Percentiles rank a stretch among this genome's conserved stretches.
Conservation (phyloP, 805 yeast genomes). For the Millerozyma miso region DNA sequence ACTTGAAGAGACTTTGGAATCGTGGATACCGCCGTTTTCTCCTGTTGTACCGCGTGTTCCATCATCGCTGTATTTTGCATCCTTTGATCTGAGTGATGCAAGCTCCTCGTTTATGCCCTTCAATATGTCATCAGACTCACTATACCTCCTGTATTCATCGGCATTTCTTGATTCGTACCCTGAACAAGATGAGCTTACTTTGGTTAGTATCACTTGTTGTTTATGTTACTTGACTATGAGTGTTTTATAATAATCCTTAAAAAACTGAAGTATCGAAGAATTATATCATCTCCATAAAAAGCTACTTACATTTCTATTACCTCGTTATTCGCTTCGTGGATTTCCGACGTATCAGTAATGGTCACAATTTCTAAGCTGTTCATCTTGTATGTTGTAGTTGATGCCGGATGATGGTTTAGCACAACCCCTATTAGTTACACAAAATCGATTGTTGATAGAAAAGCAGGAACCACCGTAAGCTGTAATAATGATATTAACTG, state of each 20-base stretch:
- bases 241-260: too few species aligned
- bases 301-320: conserved; percentile 20
- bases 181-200: background rate
- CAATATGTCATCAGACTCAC: too few species aligned
- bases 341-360: conserved; percentile 7
- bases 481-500: background rate
- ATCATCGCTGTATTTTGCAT: background rate
- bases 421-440: background rate
- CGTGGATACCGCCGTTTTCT: background rate
- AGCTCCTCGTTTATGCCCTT: too few species aligned
- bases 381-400: too few species aligned
- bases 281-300: too few species aligned
- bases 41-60: background rate
- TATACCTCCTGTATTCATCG: too few species aligned
- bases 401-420: too few species aligned
- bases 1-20: background rate
- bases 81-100: background rate
- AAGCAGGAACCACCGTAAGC: background rate
- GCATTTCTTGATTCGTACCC: background rate
- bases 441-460: background rate
- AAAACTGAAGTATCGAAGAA: too few species aligned
- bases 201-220: too few species aligned
- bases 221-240: too few species aligned
- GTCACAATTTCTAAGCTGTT: conserved; percentile 10
- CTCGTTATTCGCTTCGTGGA: conserved; percentile 5